These are phyloP conservation scores for Articulospora tetracladia DNA, from an alignment of 495 filamentous ascomycete species.

Conservation along the genomic window DNA sequence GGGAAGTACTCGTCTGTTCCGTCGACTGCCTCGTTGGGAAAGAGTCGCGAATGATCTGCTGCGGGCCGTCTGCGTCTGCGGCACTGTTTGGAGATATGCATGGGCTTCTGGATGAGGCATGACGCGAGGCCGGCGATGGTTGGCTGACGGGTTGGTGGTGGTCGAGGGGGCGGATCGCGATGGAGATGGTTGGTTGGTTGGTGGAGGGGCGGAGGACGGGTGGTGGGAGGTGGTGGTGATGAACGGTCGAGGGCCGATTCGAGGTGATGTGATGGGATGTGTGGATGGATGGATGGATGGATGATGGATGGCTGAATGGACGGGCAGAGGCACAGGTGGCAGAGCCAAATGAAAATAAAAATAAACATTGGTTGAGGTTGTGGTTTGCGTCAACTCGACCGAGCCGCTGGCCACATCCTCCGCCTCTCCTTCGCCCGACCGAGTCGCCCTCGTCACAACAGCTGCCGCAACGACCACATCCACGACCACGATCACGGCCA, in stretches of 20 bases:
- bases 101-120: constrained; percentile 9
- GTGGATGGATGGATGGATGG: not conserved
- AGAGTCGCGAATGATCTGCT: constrained; percentile 5
- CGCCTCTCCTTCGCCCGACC: too few relatives aligned
- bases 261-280: not conserved
- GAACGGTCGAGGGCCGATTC: not conserved
- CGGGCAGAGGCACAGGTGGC: not conserved
- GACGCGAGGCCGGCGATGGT: constrained; percentile 2
- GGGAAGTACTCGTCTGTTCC: too few relatives aligned
- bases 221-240: not conserved
- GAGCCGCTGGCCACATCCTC: too few relatives aligned
- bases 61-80: constrained; percentile 17
- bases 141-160: constrained; percentile 9
- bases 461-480: too few relatives aligned
- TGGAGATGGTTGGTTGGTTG: not conserved
- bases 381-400: too few relatives aligned
- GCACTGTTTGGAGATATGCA: constrained; percentile 24
- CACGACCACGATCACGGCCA: too few relatives aligned
- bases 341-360: too few relatives aligned
- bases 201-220: not conserved
- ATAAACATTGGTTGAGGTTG: too few relatives aligned
- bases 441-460: too few relatives aligned
- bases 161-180: too few relatives aligned
- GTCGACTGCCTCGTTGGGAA: not conserved
- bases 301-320: too few relatives aligned